A percentile compares a stretch with the other conserved stretches of the same genome.
Evolutionary conservation across 768 basidiomycete genomes (phyloP).

Genomic region (Lyophyllum decastes): DNA sequence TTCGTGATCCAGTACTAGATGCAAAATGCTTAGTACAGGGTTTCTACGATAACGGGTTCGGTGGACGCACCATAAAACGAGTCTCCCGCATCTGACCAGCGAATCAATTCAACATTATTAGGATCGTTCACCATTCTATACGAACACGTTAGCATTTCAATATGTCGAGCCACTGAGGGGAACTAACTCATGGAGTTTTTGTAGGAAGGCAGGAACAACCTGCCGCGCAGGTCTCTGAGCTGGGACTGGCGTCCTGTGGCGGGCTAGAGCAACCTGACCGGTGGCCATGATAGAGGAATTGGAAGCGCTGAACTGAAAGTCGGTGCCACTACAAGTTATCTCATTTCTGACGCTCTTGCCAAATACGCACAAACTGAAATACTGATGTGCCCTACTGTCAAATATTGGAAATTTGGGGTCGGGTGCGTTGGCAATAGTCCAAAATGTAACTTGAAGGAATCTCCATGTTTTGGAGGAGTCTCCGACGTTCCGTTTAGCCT

Average conservation of each 20-base stretch:
- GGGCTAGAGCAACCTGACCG: slow-evolving; percentile 21
- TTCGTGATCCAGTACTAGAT: slow-evolving; percentile 88
- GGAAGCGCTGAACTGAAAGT: not conserved
- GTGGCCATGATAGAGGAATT: slow-evolving; percentile 29
- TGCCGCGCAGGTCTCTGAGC: slow-evolving; percentile 38
- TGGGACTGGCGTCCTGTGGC: slow-evolving; percentile 27
- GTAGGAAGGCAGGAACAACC: slow-evolving; percentile 77
- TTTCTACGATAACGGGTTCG: not conserved
- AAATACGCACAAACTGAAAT: slow-evolving; percentile 6
- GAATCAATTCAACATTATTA: slow-evolving; percentile 78
- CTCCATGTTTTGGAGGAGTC: too few species aligned
- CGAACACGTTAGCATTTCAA: slow-evolving; percentile 2
- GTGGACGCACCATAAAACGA: slow-evolving; percentile 78
- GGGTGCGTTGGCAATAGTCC: too few species aligned
- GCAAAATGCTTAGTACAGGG: not conserved
- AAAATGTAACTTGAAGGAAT: too few species aligned
- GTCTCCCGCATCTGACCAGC: slow-evolving; percentile 90
- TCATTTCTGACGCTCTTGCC: slow-evolving; percentile 11
- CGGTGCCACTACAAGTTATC: slow-evolving; percentile 8
- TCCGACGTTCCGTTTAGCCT: too few species aligned
- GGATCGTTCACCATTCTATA: slow-evolving; percentile 90
- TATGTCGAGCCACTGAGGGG: slow-evolving; percentile 7
- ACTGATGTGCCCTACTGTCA: too few species aligned
- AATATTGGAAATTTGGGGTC: too few species aligned
- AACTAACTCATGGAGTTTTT: slow-evolving; percentile 89